Conservation (phyloP, 1,284 basidiomycete species). For the Ceratobasidium sp. region DNA sequence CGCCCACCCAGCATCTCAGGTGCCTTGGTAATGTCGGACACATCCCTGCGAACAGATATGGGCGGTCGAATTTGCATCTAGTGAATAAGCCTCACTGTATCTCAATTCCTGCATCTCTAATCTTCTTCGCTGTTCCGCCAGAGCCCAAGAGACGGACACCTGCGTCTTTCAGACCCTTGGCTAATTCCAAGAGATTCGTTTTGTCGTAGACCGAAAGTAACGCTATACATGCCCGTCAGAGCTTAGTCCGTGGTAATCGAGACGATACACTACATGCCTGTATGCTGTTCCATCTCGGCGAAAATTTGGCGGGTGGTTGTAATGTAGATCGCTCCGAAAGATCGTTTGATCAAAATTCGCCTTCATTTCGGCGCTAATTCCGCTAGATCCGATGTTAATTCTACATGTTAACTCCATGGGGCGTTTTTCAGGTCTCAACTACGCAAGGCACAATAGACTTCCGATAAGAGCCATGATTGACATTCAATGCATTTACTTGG, state of each 20-base stretch:
- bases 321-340: constrained; percentile 18
- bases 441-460: too few relatives aligned
- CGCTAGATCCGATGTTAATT: constrained; percentile 4
- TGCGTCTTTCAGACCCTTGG: constrained; percentile 77
- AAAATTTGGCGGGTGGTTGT: constrained; percentile 19
- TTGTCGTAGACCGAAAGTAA: constrained; percentile 98
- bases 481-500: background rate
- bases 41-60: constrained; percentile 70
- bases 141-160: constrained; percentile 93
- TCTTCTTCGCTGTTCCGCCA: constrained; percentile 97
- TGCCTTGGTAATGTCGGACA: constrained; percentile 96
- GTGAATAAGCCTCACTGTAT: constrained; percentile 74
- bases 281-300: constrained; percentile 16
- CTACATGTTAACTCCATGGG: too few relatives aligned
- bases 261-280: background rate
- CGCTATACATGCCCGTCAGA: constrained; percentile 57
- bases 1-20: constrained; percentile 99
- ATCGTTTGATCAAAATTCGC: constrained; percentile 4
- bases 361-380: constrained; percentile 20
- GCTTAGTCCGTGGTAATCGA: background rate
- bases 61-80: background rate
- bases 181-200: constrained; percentile 87
- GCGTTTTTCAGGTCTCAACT: too few relatives aligned
- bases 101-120: constrained; percentile 90
- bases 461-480: too few relatives aligned